phyloP scores from a whole-genome alignment of 225 moss, liverwort and hornwort species.

The Marchantia paleacea region DNA sequence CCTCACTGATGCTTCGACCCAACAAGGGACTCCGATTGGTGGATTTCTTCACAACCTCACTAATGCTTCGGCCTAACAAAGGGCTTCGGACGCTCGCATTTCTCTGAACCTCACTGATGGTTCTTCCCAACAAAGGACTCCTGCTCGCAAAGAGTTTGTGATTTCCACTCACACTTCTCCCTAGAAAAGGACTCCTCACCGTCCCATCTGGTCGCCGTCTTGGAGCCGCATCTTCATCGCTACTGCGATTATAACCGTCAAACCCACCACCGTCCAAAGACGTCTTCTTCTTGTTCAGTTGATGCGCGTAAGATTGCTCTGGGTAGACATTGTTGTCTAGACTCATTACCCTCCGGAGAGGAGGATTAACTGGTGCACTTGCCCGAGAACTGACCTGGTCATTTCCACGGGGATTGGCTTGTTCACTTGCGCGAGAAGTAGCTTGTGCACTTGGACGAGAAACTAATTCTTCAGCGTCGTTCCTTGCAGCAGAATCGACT shows the following conservation, averaged over 20 bases:
- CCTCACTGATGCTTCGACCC: slow-evolving; percentile 17
- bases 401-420: background rate
- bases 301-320: slow-evolving; percentile 5
- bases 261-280: background rate
- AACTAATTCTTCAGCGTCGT: background rate
- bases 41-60: slow-evolving; percentile 7
- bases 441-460: background rate
- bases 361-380: slow-evolving; percentile 10
- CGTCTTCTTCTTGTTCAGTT: background rate
- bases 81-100: slow-evolving; percentile 6
- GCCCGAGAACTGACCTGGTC: background rate
- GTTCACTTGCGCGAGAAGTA: background rate
- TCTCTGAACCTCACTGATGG: slow-evolving; percentile 2
- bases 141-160: background rate
- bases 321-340: slow-evolving; percentile 28
- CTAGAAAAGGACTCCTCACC: background rate
- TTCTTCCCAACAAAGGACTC: background rate
- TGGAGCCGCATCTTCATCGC: background rate
- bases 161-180: slow-evolving; percentile 12
- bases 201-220: background rate
- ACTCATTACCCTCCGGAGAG: slow-evolving; percentile 27
- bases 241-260: background rate
- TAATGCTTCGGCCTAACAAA: slow-evolving; percentile 4
- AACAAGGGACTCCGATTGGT: background rate
- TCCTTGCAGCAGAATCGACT: slow-evolving; percentile 19